phyloP scores from a whole-genome alignment of 768 basidiomycete species.

The Piloderma croceum region DNA sequence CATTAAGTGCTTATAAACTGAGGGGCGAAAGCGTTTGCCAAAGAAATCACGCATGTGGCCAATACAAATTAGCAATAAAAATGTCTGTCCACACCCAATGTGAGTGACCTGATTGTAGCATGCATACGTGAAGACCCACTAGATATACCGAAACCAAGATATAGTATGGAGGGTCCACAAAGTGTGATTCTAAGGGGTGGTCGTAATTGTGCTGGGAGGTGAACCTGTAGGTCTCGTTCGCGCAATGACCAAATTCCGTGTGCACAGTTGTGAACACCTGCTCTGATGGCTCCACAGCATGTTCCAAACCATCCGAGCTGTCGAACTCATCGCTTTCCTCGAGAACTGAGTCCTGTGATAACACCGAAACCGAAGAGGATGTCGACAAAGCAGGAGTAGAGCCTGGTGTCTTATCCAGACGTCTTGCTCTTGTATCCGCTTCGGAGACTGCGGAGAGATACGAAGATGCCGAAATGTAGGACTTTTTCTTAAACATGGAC shows the following conservation, averaged over 20 bases:
- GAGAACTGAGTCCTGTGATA: slow-evolving; percentile 62
- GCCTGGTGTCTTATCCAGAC: slow-evolving; percentile 37
- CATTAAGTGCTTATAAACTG: slow-evolving; percentile 75
- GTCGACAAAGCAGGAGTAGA: slow-evolving; percentile 70
- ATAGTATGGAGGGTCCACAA: slow-evolving; percentile 87
- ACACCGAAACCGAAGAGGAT: slow-evolving; percentile 65
- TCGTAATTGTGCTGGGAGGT: slow-evolving; percentile 52
- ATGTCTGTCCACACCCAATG: no score
- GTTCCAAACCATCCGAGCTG: slow-evolving; percentile 47
- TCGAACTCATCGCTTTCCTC: slow-evolving; percentile 52
- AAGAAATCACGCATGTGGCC: slow-evolving; percentile 95
- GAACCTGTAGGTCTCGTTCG: slow-evolving; percentile 67
- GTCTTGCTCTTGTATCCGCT: slow-evolving; percentile 63
- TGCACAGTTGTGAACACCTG: slow-evolving; percentile 76
- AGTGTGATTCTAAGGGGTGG: slow-evolving; percentile 38
- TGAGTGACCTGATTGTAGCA: no score
- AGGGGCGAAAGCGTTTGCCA: slow-evolving; percentile 73
- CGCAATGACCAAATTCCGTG: slow-evolving; percentile 90
- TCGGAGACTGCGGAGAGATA: slow-evolving; percentile 58
- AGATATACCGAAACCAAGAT: slow-evolving; percentile 89
- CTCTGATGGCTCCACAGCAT: slow-evolving; percentile 67
- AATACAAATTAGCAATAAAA: slow-evolving; percentile 83
- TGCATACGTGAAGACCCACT: no score
- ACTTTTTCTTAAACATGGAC: slow-evolving; percentile 59
- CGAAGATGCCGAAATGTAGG: slow-evolving; percentile 44